Evolutionary conservation across 306 rosid species (phyloP).

Genomic region (Adenanthera pavonina): DNA sequence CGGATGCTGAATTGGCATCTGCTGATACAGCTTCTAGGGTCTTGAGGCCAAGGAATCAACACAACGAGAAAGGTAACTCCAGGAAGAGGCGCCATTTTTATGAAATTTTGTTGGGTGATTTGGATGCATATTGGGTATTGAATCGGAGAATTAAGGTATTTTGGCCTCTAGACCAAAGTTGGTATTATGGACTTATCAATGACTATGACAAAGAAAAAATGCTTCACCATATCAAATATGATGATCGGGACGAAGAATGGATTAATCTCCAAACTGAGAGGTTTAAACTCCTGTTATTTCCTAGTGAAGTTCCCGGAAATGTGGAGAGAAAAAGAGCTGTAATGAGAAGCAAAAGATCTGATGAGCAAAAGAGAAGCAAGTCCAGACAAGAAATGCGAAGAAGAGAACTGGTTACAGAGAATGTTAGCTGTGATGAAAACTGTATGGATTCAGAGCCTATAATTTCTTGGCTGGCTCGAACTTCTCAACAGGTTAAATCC

Average conservation of each 20-base stretch:
- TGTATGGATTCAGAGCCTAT: conserved; percentile 78
- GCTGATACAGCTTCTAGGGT: conserved; percentile 69
- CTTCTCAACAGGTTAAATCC: conserved; percentile 61
- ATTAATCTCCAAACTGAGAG: conserved; percentile 73
- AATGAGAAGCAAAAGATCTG: conserved; percentile 39
- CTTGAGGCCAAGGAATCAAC: conserved; percentile 76
- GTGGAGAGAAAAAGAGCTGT: conserved; percentile 42
- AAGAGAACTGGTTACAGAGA: conserved; percentile 43
- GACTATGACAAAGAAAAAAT: conserved; percentile 67
- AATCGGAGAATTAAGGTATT: conserved; percentile 72
- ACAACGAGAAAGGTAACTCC: conserved; percentile 52
- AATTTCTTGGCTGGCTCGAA: conserved; percentile 78
- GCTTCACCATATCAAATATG: conserved; percentile 80
- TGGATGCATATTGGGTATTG: conserved; percentile 70
- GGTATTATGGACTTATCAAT: conserved; percentile 79
- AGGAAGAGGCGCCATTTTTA: conserved; percentile 83
- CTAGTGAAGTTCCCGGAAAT: conserved; percentile 76
- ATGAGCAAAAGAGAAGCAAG: conserved; percentile 46
- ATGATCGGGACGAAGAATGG: conserved; percentile 91
- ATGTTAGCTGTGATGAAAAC: conserved; percentile 54
- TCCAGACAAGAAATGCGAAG: conserved; percentile 49
- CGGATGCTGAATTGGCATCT: conserved; percentile 65
- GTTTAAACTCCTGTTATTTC: conserved; percentile 81
- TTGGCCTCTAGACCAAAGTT: conserved; percentile 84
- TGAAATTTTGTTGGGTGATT: conserved; percentile 61